A percentile compares a stretch with the other conserved stretches of the same genome.
phyloP scores from a whole-genome alignment of 805 yeast genomes.

The Wickerhamomyces chaumierensis region DNA sequence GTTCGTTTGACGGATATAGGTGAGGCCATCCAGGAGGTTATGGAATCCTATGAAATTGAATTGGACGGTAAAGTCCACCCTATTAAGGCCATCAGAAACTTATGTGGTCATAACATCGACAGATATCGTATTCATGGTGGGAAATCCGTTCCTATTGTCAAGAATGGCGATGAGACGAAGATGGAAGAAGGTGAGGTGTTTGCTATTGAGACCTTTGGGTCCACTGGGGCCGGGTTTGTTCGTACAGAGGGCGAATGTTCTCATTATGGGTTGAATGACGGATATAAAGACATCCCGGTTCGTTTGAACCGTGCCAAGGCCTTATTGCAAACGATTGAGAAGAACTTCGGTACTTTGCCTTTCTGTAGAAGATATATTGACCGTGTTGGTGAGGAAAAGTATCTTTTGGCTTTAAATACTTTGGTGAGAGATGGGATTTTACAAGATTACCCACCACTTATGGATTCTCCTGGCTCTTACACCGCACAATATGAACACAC shows the following conservation, averaged over 20 bases:
- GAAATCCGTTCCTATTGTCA: slow-evolving; percentile 92
- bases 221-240: slow-evolving; percentile 92
- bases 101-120: slow-evolving; percentile 89
- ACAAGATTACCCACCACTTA: slow-evolving; percentile 88
- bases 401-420: slow-evolving; percentile 74
- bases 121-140: slow-evolving; percentile 87
- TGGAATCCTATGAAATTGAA: slow-evolving; percentile 94
- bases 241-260: slow-evolving; percentile 84
- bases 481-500: slow-evolving; percentile 98
- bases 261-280: slow-evolving; percentile 67
- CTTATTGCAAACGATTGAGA: slow-evolving; percentile 58
- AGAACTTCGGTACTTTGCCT: slow-evolving; percentile 87
- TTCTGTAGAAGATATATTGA: slow-evolving; percentile 95
- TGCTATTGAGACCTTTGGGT: slow-evolving; percentile 97
- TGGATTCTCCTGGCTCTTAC: slow-evolving; percentile 72
- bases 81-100: slow-evolving; percentile 79
- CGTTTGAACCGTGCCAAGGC: slow-evolving; percentile 58
- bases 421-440: slow-evolving; percentile 81
- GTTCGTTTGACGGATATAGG: slow-evolving; percentile 93
- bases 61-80: slow-evolving; percentile 77
- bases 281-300: slow-evolving; percentile 37
- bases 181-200: slow-evolving; percentile 98
- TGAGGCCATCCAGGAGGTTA: slow-evolving; percentile 89
- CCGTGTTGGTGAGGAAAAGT: slow-evolving; percentile 84
- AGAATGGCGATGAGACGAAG: slow-evolving; percentile 86